Percentiles rank a stretch among this genome's conserved stretches.
Conservation (phyloP, 176 grass and related monocot species). For the sorghum (Sorghum bicolor) region DNA sequence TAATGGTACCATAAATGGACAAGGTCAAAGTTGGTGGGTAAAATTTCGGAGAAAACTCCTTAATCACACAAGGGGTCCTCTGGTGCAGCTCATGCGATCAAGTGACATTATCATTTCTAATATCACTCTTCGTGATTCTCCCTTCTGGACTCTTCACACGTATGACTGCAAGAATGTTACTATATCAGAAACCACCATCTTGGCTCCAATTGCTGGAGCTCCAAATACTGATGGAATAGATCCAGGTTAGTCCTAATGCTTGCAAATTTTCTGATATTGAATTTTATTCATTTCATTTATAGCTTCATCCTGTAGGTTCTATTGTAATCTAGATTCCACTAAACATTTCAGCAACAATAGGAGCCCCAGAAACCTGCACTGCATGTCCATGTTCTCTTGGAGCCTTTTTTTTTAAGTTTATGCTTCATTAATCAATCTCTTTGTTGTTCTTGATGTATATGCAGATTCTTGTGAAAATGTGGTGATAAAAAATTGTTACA, state of each 20-base stretch:
- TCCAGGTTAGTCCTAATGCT: conserved; percentile 55
- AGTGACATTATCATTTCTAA: conserved; percentile 73
- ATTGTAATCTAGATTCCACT: not conserved
- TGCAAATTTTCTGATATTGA: not conserved
- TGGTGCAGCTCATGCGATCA: conserved; percentile 85
- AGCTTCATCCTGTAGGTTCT: not conserved
- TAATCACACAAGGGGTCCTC: conserved; percentile 76
- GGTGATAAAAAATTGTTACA: conserved; percentile 86
- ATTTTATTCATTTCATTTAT: conserved; percentile 4
- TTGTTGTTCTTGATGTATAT: not conserved
- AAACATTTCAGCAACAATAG: not conserved
- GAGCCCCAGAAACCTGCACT: not conserved
- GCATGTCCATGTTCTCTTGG: not conserved
- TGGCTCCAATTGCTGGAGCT: conserved; percentile 66
- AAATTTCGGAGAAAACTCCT: conserved; percentile 68
- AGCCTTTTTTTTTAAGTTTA: not conserved
- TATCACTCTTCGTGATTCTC: conserved; percentile 77
- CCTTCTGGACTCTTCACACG: conserved; percentile 91
- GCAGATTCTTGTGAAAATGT: conserved; percentile 87
- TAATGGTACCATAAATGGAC: conserved; percentile 94
- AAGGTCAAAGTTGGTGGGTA: conserved; percentile 77
- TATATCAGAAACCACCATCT: conserved; percentile 67
- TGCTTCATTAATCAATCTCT: not conserved
- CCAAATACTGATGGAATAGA: conserved; percentile 98
- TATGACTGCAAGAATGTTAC: conserved; percentile 89